These are phyloP conservation scores for Yamadazyma sp. DNA, from an alignment of 1,139 yeast species.

Conservation along the genomic window DNA sequence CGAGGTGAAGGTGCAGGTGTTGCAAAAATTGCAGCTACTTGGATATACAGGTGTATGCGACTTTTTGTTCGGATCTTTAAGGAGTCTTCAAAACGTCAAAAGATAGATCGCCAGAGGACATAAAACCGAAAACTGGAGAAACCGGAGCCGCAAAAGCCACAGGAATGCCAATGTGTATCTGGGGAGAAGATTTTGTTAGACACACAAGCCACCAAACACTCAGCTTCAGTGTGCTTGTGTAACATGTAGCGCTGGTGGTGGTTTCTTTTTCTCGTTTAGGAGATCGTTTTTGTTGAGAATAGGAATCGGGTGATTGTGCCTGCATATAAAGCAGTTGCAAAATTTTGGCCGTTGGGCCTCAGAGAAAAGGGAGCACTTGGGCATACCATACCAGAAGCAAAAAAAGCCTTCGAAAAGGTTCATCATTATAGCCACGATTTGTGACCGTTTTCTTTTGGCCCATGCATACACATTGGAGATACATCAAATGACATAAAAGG, in stretches of 20 bases:
- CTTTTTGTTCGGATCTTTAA: slow-evolving; percentile 46
- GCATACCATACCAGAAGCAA: too few relatives aligned
- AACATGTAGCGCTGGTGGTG: background rate
- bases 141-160: background rate
- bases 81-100: slow-evolving; percentile 21
- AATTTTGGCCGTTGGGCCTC: slow-evolving; percentile 1
- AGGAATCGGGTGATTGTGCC: background rate
- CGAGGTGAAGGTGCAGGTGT: slow-evolving; percentile 38
- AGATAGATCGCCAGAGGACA: background rate
- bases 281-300: background rate
- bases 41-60: slow-evolving; percentile 47
- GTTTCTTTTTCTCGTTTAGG: background rate
- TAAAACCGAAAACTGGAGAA: background rate
- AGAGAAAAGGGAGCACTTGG: too few relatives aligned
- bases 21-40: slow-evolving; percentile 31
- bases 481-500: background rate
- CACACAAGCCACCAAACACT: background rate
- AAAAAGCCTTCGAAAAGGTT: too few relatives aligned
- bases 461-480: too few relatives aligned
- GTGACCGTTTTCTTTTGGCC: too few relatives aligned
- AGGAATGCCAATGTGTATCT: background rate
- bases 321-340: slow-evolving; percentile 1
- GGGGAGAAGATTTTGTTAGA: background rate
- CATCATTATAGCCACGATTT: too few relatives aligned
- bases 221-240: background rate